Base-by-base conservation (phyloP, 768 basidiomycete species). In the Suillus discolor region DNA sequence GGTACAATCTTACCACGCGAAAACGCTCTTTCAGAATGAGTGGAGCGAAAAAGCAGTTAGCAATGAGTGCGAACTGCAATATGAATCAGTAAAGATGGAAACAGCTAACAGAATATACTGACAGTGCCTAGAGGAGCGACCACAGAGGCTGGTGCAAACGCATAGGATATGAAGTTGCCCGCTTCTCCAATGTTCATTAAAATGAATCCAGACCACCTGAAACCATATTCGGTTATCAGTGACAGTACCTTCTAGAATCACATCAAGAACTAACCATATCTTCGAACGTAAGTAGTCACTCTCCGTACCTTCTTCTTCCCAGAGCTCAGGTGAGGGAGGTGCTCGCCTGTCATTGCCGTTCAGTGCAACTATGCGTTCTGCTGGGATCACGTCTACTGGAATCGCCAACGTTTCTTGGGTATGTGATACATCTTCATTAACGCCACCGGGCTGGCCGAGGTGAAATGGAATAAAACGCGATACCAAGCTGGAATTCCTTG, bases 41-140 rank as follows among this genome's bases (percentile, higher is more conserved):
- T 18, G 97, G 97, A 1, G 96, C 94, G 68, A 98, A 95, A 47
- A 96, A 82, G 72, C 96, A 98, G 75, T 99, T 99, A 16, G 97
- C 94, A 66, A 97, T 89, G n/a, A 98, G 82, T 2, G 95, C 94
- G 76, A 94, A 92, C 89, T 94, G 63, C 18, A 11, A 23, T n/a
- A 41, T 6, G 5, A 51, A 60, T 60, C 60, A 34, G 23, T 34
- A 18, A 47, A 63, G 38, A 41, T 7, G 2, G 31, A 23, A 15
- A 34, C 9, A 34, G n/a, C 7, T 38, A 8, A 61, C 18, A 20
- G n/a, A 39, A 62, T 12, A 25, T 51, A 78, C 89, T 79, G 70
- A 97, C 96, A 54, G 94, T 96, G n/a, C 97, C 97, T 13, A 99
- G 82, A 36, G 97, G 97, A 0, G 97, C 96, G 15, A 98, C 95